Conservation (phyloP, 1,139 yeast genomes). For the Fermentozyma sake region DNA sequence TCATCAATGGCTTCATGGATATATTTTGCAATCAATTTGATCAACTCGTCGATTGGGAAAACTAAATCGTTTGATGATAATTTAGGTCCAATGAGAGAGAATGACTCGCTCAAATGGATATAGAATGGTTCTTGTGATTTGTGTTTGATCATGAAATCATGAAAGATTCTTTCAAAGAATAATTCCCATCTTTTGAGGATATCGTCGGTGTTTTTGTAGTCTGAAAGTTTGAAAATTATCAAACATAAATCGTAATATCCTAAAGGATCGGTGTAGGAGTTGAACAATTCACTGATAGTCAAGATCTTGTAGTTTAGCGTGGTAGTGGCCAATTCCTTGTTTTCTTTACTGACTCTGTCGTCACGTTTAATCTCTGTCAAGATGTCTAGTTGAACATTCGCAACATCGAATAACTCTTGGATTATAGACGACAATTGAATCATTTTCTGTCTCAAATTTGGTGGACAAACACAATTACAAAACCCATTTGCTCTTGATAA, state of each 20-base stretch:
- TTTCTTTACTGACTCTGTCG: slow-evolving; percentile 45
- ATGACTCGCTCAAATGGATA: slow-evolving; percentile 32
- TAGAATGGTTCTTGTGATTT: slow-evolving; percentile 37
- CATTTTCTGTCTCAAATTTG: slow-evolving; percentile 71
- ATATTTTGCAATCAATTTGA: slow-evolving; percentile 51
- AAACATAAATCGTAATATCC: slow-evolving; percentile 83
- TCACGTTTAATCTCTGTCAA: slow-evolving; percentile 58
- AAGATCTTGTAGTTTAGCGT: slow-evolving; percentile 62
- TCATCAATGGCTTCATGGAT: slow-evolving; percentile 34
- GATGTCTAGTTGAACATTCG: slow-evolving; percentile 83
- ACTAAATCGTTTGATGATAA: slow-evolving; percentile 57
- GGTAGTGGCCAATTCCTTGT: slow-evolving; percentile 44
- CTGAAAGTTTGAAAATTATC: slow-evolving; percentile 75
- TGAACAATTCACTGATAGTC: slow-evolving; percentile 74
- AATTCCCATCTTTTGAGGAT: slow-evolving; percentile 69
- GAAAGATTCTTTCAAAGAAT: slow-evolving; percentile 46
- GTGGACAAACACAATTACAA: slow-evolving; percentile 81
- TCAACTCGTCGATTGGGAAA: slow-evolving; percentile 72
- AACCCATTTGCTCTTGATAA: slow-evolving; percentile 91
- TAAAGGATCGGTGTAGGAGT: slow-evolving; percentile 81
- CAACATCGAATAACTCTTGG: slow-evolving; percentile 81
- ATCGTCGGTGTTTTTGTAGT: slow-evolving; percentile 70
- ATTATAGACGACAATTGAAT: slow-evolving; percentile 65
- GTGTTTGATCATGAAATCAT: slow-evolving; percentile 26
- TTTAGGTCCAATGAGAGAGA: slow-evolving; percentile 41